Conservation (phyloP, 352 stramenopile species). For the Globisporangium irregulare region DNA sequence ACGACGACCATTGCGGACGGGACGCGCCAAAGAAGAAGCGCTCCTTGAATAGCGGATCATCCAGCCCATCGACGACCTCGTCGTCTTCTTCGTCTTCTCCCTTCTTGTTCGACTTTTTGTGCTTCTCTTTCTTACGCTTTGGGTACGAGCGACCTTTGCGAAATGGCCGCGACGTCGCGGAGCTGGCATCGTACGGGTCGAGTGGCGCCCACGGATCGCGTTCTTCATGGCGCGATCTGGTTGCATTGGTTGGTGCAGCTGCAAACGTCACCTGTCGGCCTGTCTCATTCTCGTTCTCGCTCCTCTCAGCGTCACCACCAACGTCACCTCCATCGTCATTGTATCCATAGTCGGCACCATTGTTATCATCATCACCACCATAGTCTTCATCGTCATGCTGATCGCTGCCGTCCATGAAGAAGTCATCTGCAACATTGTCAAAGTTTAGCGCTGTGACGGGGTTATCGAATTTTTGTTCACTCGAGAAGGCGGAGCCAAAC, state of each 20-base stretch:
- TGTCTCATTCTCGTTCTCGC: not conserved
- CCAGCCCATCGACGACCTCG: conserved; percentile 45
- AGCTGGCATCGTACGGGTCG: conserved; percentile 76
- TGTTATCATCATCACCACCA: conserved; percentile 30
- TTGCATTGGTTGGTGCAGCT: not conserved
- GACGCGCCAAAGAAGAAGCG: conserved; percentile 54
- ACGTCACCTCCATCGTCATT: conserved; percentile 9
- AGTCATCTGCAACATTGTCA: conserved; percentile 29
- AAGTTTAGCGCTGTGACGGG: conserved; percentile 39
- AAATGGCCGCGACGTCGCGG: conserved; percentile 61
- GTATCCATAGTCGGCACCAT: conserved; percentile 19
- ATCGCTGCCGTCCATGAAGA: conserved; percentile 31
- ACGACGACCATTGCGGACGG: conserved; percentile 62
- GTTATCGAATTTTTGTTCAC: not conserved
- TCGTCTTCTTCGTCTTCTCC: conserved; percentile 29
- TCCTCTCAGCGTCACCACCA: conserved; percentile 6
- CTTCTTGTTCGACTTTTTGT: conserved; percentile 34
- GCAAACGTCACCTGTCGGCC: conserved; percentile 13
- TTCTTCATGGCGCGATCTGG: conserved; percentile 18
- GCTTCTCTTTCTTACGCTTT: conserved; percentile 39
- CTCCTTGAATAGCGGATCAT: conserved; percentile 62
- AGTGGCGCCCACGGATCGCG: conserved; percentile 69
- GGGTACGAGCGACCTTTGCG: conserved; percentile 73
- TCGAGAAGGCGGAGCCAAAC: conserved; percentile 1
- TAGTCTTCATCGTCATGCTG: conserved; percentile 27